phyloP scores from a whole-genome alignment of 768 basidiomycete species.

The Brasilioporus rufonigricans region DNA sequence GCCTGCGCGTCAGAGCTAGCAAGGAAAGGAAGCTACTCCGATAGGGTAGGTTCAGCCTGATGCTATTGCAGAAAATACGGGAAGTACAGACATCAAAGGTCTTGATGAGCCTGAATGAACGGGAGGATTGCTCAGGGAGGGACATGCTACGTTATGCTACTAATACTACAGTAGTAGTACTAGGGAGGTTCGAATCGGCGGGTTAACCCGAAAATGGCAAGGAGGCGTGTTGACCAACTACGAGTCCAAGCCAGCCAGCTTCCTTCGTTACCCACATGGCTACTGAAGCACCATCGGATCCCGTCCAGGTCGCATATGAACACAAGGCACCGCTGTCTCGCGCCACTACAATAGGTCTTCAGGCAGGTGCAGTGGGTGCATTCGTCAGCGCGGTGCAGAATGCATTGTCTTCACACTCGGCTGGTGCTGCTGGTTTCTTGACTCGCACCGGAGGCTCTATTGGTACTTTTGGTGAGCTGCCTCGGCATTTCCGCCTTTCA shows the following conservation, averaged over 20 bases:
- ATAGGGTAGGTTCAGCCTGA: conserved; percentile 10
- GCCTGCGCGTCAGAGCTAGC: conserved; percentile 7
- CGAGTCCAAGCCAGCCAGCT: not conserved
- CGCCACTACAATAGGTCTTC: conserved; percentile 58
- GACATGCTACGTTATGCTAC: too few species aligned
- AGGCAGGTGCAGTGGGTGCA: conserved; percentile 62
- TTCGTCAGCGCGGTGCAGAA: conserved; percentile 77
- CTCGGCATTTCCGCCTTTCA: not conserved
- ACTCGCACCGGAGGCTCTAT: conserved; percentile 88
- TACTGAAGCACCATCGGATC: conserved; percentile 16
- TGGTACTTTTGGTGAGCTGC: conserved; percentile 79
- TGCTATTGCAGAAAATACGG: not conserved
- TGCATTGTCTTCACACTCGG: conserved; percentile 71
- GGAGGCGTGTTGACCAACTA: not conserved
- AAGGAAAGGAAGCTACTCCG: conserved; percentile 33
- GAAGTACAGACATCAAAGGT: conserved; percentile 43
- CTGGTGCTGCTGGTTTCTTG: conserved; percentile 82
- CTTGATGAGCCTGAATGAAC: conserved; percentile 42
- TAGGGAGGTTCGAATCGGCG: not conserved
- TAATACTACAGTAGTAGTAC: too few species aligned
- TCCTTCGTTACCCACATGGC: conserved; percentile 21
- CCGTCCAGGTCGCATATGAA: conserved; percentile 34
- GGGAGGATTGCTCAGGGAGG: conserved; percentile 5
- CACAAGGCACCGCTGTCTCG: conserved; percentile 55
- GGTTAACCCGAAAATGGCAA: conserved; percentile 24